Evolutionary conservation across 768 basidiomycete genomes (phyloP), one percentile per base, ranked within the genome.

Genomic region (Pleurotus pulmonarius): DNA sequence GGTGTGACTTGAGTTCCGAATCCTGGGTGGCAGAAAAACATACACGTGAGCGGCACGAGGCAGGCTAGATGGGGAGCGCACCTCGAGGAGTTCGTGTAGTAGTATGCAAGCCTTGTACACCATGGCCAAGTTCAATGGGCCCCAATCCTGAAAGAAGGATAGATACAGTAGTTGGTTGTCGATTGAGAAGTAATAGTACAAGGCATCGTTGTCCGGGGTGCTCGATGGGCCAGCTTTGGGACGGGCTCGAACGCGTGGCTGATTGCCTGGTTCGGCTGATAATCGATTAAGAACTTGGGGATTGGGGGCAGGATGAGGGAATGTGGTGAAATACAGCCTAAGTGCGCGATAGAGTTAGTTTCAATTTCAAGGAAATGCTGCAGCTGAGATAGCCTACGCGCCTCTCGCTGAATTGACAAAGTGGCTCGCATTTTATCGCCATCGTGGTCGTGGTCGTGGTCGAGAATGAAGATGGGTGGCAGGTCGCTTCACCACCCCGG

Each of bases 81-180:
- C 91, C 78, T 92, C 88, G 41, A 94, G 80, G 47, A 95, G 79
- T 69, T 92, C 89, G 66, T 95, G 94, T 57, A 95, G 88, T 61
- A 93, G 83, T 34, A 96, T 91, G 72, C 94, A 95, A 26, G 86
- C 89, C 71, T 90, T 92, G 76, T 92, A 94, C 29, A 94, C 90
- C 90, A 90, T 91, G n/a, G 90, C 87, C 39, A 94, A 78, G 67
- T 94, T 94, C 54, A 94, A 77, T 26, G 94, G 94, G 12, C 94
- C 94, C 87, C 92, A 95, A 70, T 97, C 94, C 68, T 93, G 87
- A 69, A 90, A 95, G 81, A 97, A 97, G 29, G 90, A 92, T 61
- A 94, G 82, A 75, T 97, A 97, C 62, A 89, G 80, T 38, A 97
- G 80, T 61, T 93, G 89, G 77, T 94, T 88, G 72, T 97, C 94